These are phyloP conservation scores for Phytophthora tentaculata DNA, from an alignment of 352 stramenopile species.

Conservation along the genomic window DNA sequence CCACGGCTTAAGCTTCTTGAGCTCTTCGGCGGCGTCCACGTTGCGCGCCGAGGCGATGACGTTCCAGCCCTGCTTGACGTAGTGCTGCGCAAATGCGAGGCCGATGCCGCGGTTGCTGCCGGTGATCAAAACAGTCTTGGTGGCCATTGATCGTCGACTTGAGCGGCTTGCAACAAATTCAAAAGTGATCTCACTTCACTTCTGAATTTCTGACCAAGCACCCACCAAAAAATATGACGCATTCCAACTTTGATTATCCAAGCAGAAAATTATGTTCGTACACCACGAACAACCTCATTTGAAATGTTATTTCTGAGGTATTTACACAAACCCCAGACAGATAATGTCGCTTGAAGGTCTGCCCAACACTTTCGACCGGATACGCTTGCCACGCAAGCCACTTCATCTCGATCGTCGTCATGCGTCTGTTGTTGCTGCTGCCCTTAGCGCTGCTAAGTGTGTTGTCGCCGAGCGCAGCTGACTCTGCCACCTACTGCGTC, in stretches of 20 bases:
- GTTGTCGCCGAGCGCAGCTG: not conserved
- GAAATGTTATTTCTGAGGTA: not conserved
- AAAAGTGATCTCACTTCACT: not conserved
- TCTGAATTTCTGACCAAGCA: not conserved
- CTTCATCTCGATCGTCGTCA: conserved; percentile 8
- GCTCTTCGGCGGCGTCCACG: conserved; percentile 34
- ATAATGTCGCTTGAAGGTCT: conserved; percentile 14
- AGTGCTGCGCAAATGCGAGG: conserved; percentile 48
- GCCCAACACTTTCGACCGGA: not conserved
- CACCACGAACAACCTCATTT: not conserved
- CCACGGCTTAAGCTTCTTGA: conserved; percentile 41
- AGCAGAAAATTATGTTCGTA: conserved; percentile 1
- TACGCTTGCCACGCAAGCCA: conserved; percentile 38
- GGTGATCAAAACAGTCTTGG: conserved; percentile 59
- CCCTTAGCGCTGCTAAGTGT: conserved; percentile 5
- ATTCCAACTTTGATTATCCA: not conserved
- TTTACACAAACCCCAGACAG: not conserved
- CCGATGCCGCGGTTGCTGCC: conserved; percentile 60
- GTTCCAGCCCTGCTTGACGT: conserved; percentile 52
- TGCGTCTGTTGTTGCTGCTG: conserved; percentile 31
- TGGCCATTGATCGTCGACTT: conserved; percentile 18
- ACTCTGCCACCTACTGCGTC: conserved; percentile 51
- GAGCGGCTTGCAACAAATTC: not conserved
- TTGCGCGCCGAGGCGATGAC: conserved; percentile 56
- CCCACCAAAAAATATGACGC: conserved; percentile 1